These are phyloP conservation scores for Glycine soja DNA, from an alignment of 306 rosid genomes.

Conservation along the genomic window DNA sequence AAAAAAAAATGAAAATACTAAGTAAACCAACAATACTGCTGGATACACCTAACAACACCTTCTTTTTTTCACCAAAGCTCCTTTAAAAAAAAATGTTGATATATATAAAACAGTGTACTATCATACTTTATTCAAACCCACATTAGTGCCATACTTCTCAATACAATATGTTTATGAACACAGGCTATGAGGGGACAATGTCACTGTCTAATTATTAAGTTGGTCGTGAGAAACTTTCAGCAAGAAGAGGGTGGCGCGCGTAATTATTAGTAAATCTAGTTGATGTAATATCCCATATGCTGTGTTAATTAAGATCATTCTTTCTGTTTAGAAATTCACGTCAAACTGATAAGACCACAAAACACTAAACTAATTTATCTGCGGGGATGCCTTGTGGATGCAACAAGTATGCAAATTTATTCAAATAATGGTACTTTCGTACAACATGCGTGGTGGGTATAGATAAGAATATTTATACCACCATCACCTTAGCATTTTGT, in stretches of 20 bases:
- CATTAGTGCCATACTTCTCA: neutral
- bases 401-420: no score
- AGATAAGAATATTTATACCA: neutral
- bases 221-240: neutral
- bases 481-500: slow-evolving; percentile 35
- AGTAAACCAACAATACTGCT: no score
- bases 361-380: neutral
- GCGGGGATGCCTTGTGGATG: neutral
- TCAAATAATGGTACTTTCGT: neutral
- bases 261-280: slow-evolving; percentile 8
- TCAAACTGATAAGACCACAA: neutral
- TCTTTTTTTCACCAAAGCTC: no score
- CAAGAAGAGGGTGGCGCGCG: neutral
- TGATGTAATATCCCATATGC: no score
- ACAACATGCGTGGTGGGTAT: neutral
- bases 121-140: neutral
- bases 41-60: no score
- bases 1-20: no score
- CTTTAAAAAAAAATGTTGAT: no score
- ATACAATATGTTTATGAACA: neutral
- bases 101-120: no score
- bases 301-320: neutral
- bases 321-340: neutral
- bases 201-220: neutral
- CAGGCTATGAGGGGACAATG: neutral